Evolutionary conservation across 139 green algal species (phyloP).

Genomic region (Coelastrella sp.): DNA sequence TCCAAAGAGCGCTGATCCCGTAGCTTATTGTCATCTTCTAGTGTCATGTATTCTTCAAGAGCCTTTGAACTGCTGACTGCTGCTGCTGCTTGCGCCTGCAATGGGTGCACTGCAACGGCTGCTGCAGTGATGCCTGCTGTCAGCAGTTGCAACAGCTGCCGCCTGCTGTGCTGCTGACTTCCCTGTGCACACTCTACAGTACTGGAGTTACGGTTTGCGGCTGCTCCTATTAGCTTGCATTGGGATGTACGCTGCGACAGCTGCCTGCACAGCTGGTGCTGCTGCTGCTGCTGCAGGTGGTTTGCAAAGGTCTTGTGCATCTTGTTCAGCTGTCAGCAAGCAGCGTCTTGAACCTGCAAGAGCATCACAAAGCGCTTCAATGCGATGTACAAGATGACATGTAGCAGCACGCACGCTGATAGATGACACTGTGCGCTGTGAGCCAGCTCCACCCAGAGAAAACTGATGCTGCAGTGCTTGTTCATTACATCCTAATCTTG

Average conservation of each 20-base stretch:
- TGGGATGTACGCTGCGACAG: not conserved
- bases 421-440: too few species aligned
- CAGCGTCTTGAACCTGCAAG: too few species aligned
- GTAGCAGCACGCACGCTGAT: too few species aligned
- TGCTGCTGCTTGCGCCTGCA: not conserved
- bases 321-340: too few species aligned
- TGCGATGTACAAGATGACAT: too few species aligned
- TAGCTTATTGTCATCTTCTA: conserved; percentile 58
- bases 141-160: conserved; percentile 19
- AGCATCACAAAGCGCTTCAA: too few species aligned
- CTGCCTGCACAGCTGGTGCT: not conserved
- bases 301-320: too few species aligned
- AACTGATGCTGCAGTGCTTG: too few species aligned
- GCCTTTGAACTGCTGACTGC: conserved; percentile 29
- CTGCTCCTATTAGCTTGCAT: not conserved
- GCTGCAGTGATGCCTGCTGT: not conserved
- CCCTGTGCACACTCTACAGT: not conserved
- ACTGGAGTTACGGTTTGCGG: not conserved
- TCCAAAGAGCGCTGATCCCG: conserved; percentile 52
- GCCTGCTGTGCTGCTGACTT: conserved; percentile 30
- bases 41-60: conserved; percentile 57
- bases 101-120: not conserved
- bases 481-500: too few species aligned
- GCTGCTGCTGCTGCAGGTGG: conserved; percentile 1
- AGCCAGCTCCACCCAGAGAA: too few species aligned